These are phyloP conservation scores for Davidsoniella virescens DNA, from an alignment of 2,329 filamentous ascomycete species.

Conservation along the genomic window DNA sequence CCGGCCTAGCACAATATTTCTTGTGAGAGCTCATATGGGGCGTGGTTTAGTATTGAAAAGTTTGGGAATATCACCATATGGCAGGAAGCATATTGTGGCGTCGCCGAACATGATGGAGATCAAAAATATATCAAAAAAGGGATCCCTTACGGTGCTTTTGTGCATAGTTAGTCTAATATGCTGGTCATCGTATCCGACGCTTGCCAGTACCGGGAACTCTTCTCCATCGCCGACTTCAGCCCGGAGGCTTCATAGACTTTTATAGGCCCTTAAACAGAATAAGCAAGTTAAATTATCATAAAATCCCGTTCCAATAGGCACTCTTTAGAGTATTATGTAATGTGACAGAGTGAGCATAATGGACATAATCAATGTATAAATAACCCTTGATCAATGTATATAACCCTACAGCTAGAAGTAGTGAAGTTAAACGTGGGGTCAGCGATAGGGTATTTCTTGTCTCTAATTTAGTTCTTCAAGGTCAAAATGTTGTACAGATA, in stretches of 20 bases:
- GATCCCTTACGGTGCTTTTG: neutral
- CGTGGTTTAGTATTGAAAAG: neutral
- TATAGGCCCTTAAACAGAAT: constrained; percentile 12
- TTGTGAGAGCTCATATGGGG: neutral
- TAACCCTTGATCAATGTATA: no score
- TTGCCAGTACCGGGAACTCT: constrained; percentile 19
- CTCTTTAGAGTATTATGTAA: no score
- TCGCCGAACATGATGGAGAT: constrained; percentile 1
- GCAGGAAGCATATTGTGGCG: constrained; percentile 12
- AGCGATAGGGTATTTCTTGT: no score
- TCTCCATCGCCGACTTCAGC: constrained; percentile 6
- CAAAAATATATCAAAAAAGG: neutral
- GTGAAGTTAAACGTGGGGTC: no score
- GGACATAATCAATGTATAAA: no score
- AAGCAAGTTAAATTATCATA: constrained; percentile 10
- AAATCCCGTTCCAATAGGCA: no score
- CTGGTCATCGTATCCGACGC: constrained; percentile 17
- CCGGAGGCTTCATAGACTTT: constrained; percentile 10
- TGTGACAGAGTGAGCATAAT: no score
- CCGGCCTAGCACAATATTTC: neutral
- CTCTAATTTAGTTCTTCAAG: no score
- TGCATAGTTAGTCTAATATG: neutral
- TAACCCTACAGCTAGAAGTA: no score
- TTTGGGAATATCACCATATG: neutral
- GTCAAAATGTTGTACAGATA: no score